phyloP scores from a whole-genome alignment of 2,329 filamentous ascomycete genomes.

The Trichoderma polysporum region DNA sequence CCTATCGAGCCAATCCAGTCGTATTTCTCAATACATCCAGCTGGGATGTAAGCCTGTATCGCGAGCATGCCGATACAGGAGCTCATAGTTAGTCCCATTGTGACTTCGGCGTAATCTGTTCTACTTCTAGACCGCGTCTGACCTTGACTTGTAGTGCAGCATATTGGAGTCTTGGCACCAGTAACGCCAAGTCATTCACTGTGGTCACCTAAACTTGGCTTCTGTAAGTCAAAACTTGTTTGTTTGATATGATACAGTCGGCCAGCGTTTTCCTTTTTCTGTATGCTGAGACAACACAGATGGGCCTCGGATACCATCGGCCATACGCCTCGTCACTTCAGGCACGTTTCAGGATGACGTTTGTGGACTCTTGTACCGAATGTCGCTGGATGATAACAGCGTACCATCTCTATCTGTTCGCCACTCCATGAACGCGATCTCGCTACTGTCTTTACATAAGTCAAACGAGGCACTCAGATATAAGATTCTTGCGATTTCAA shows the following conservation, averaged over 20 bases:
- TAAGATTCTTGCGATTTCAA: slow-evolving; percentile 12
- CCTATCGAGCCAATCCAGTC: background rate
- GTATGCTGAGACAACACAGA: background rate
- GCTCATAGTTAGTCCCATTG: slow-evolving; percentile 4
- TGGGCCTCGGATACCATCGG: slow-evolving; percentile 7
- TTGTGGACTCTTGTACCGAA: slow-evolving; percentile 12
- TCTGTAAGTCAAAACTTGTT: background rate
- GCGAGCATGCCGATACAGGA: slow-evolving; percentile 12
- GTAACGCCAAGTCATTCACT: background rate
- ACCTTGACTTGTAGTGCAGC: background rate
- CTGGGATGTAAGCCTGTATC: slow-evolving; percentile 19
- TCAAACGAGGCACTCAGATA: slow-evolving; percentile 11
- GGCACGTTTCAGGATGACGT: slow-evolving; percentile 12
- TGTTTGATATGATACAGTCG: background rate
- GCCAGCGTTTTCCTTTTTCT: background rate
- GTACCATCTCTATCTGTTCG: slow-evolving; percentile 15
- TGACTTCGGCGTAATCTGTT: background rate
- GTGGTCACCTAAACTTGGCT: slow-evolving; percentile 1
- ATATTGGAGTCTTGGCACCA: slow-evolving; percentile 13
- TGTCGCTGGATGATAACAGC: slow-evolving; percentile 17
- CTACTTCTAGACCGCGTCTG: background rate
- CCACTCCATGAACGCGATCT: slow-evolving; percentile 19
- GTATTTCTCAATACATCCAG: slow-evolving; percentile 13
- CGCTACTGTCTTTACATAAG: slow-evolving; percentile 9
- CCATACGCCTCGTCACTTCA: slow-evolving; percentile 17